These are phyloP conservation scores for Castanopsis chinensis DNA, from an alignment of 306 rosid genomes.

Conservation along the genomic window DNA sequence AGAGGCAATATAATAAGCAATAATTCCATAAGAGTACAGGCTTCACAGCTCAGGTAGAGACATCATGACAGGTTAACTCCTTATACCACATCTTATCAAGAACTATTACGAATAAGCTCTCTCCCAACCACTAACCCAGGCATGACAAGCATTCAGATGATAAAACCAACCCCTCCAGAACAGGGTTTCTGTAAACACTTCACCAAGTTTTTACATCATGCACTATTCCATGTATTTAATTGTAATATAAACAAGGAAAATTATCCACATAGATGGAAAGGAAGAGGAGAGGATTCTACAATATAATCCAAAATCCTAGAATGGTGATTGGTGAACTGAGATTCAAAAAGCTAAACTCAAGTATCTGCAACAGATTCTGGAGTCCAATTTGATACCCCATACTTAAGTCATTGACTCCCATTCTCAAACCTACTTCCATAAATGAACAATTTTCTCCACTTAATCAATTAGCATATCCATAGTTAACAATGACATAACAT, in stretches of 20 bases:
- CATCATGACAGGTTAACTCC: not conserved
- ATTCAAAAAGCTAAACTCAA: not conserved
- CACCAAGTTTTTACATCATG: not conserved
- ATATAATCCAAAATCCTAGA: not conserved
- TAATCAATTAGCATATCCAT: not conserved
- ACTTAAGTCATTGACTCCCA: not conserved
- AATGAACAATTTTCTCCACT: not conserved
- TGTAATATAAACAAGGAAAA: not conserved
- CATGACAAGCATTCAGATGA: constrained; percentile 4
- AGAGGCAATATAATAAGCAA: not conserved
- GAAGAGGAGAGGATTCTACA: not conserved
- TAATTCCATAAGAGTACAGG: not conserved
- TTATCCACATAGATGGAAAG: not conserved
- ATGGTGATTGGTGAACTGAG: not conserved
- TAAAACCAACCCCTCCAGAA: constrained; percentile 5
- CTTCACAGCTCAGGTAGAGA: constrained; percentile 3
- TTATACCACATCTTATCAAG: constrained; percentile 7
- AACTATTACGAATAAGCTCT: not conserved
- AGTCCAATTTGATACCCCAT: not conserved
- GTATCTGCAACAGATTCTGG: not conserved
- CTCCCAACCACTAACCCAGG: constrained; percentile 11
- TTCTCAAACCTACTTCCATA: not conserved
- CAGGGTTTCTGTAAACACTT: not conserved
- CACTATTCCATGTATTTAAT: not conserved
- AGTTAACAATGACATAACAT: not conserved